Conservation (phyloP, 2,329 filamentous ascomycete species). For the Periconia sp. region DNA sequence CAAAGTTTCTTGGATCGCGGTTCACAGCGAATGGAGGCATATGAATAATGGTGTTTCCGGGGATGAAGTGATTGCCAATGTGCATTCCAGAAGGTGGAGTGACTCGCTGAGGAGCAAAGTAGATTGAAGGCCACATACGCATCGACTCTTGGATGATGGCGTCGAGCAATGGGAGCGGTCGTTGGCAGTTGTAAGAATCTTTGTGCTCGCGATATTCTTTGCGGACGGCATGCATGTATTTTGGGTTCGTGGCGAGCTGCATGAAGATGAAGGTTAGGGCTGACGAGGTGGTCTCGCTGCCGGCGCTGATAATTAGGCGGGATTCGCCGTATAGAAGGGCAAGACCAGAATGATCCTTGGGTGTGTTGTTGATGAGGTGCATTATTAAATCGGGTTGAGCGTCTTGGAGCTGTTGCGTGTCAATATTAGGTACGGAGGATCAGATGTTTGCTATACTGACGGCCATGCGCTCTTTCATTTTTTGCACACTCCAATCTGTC, state of each 20-base stretch:
- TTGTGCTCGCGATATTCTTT: constrained; percentile 25
- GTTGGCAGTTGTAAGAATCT: constrained; percentile 6
- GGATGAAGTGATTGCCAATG: constrained; percentile 28
- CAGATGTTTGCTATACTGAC: constrained; percentile 12
- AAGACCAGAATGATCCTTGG: constrained; percentile 17
- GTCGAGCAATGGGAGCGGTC: constrained; percentile 37
- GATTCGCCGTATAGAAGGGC: constrained; percentile 35
- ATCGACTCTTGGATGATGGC: constrained; percentile 33
- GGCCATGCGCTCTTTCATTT: constrained; percentile 29
- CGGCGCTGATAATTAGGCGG: constrained; percentile 38
- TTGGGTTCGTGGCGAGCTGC: constrained; percentile 28
- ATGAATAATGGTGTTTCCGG: constrained; percentile 33
- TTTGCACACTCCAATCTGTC: constrained; percentile 29
- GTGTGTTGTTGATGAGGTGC: constrained; percentile 29
- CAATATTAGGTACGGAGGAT: not conserved
- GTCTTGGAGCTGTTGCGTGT: constrained; percentile 16
- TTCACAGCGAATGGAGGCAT: constrained; percentile 24
- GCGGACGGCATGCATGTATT: constrained; percentile 24
- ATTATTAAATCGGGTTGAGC: constrained; percentile 27
- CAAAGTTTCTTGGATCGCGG: constrained; percentile 28
- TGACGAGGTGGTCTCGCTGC: constrained; percentile 57
- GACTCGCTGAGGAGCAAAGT: constrained; percentile 31
- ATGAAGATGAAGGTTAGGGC: constrained; percentile 59
- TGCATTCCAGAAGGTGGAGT: constrained; percentile 35
- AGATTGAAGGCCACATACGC: constrained; percentile 35